phyloP scores from a whole-genome alignment of 306 rosid species.

The Vigna trinervia region DNA sequence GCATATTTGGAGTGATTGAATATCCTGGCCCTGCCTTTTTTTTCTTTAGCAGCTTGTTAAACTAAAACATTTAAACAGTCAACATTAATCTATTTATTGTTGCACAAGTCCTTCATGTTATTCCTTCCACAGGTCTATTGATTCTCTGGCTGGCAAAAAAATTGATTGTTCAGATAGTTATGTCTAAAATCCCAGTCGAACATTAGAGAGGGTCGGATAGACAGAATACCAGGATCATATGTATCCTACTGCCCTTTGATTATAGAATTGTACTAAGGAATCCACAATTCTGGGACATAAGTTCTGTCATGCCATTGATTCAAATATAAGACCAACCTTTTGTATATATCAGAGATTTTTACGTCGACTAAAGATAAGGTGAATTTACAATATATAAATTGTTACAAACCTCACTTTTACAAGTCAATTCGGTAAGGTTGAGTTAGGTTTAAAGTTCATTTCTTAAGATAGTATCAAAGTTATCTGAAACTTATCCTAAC shows the following conservation, averaged over 20 bases:
- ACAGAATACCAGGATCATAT: background rate
- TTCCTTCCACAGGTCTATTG: background rate
- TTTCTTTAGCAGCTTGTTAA: background rate
- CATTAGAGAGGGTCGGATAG: background rate
- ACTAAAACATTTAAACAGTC: background rate
- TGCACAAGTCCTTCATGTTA: background rate
- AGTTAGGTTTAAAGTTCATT: too few relatives aligned
- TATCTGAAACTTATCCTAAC: too few relatives aligned
- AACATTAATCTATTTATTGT: background rate
- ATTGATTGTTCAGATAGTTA: background rate
- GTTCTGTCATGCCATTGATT: background rate
- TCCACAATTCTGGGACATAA: background rate
- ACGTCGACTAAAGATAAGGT: too few relatives aligned
- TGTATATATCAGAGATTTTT: background rate
- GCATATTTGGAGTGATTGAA: slow-evolving; percentile 8
- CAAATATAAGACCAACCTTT: background rate
- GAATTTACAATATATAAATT: too few relatives aligned
- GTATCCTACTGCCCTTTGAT: slow-evolving; percentile 1
- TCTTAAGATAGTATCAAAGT: too few relatives aligned
- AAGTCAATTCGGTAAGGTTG: too few relatives aligned
- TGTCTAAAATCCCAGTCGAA: slow-evolving; percentile 2
- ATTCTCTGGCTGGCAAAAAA: slow-evolving; percentile 4
- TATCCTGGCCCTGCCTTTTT: background rate
- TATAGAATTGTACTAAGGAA: background rate
- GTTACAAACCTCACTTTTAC: too few relatives aligned